Percentiles rank a stretch among this genome's conserved stretches.
phyloP scores from a whole-genome alignment of 306 rosid species.

The Clitoria ternatea region DNA sequence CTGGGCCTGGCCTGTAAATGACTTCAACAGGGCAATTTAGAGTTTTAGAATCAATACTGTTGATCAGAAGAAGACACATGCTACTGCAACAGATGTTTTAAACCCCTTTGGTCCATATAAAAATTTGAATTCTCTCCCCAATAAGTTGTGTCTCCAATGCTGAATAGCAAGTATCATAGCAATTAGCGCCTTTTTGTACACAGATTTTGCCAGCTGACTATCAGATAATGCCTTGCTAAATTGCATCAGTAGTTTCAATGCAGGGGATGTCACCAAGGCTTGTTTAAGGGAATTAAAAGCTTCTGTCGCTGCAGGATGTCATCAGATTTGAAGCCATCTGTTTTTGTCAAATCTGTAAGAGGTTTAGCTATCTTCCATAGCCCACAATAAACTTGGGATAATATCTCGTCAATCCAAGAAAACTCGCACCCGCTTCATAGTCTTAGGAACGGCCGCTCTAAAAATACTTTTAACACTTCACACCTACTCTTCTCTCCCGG shows the following conservation, averaged over 20 bases:
- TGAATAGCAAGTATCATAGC: not conserved
- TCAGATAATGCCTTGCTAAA: not conserved
- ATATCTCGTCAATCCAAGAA: not conserved
- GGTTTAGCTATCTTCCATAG: not conserved
- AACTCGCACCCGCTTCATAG: not conserved
- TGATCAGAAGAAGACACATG: rapidly evolving
- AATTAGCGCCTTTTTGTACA: not conserved
- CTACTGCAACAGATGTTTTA: not conserved
- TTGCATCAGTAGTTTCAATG: not conserved
- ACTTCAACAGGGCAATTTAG: not conserved
- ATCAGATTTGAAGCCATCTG: not conserved
- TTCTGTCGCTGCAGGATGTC: rapidly evolving
- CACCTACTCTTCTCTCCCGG: too few species aligned
- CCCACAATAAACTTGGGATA: not conserved
- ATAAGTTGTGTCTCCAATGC: not conserved
- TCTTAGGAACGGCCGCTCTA: too few species aligned
- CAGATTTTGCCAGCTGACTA: not conserved
- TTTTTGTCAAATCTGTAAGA: not conserved
- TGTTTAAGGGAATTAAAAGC: not conserved
- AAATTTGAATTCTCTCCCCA: not conserved
- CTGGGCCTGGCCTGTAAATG: not conserved
- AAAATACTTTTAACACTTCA: too few species aligned
- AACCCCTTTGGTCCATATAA: not conserved
- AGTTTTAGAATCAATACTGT: not conserved
- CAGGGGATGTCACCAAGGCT: not conserved